phyloP scores from a whole-genome alignment of 2,329 filamentous ascomycete species.

The Arthrobotrys conoides region DNA sequence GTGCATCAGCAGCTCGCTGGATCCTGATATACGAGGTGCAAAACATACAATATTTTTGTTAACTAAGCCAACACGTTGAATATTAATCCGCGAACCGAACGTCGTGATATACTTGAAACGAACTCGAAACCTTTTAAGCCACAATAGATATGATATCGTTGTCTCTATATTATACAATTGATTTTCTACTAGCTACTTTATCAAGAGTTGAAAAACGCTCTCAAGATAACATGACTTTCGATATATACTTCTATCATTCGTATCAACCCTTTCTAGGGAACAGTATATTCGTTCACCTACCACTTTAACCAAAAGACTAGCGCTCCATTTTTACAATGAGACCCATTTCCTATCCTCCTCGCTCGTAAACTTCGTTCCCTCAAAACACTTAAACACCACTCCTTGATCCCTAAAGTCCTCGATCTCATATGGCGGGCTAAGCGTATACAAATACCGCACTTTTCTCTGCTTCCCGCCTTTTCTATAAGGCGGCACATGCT shows the following conservation, averaged over 20 bases:
- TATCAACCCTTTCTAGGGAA: too few species aligned
- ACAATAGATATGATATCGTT: background rate
- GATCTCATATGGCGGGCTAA: conserved; percentile 24
- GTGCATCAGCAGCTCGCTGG: background rate
- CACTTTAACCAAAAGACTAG: too few species aligned
- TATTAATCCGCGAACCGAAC: too few species aligned
- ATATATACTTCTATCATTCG: too few species aligned
- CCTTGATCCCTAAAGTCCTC: conserved; percentile 28
- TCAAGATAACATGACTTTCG: too few species aligned
- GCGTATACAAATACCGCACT: conserved; percentile 22
- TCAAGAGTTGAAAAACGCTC: too few species aligned
- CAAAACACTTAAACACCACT: conserved; percentile 27
- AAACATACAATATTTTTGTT: background rate
- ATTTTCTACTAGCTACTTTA: too few species aligned
- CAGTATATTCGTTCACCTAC: too few species aligned
- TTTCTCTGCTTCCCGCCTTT: background rate
- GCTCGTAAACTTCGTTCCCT: conserved; percentile 33
- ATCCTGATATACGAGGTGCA: background rate
- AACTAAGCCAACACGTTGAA: background rate
- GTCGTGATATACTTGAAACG: background rate
- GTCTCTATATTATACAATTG: too few species aligned
- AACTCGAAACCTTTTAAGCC: conserved; percentile 1
- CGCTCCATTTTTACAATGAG: background rate
- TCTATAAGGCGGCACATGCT: conserved; percentile 26
- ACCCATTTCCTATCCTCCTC: conserved; percentile 18